phyloP scores from a whole-genome alignment of 2,329 filamentous ascomycete species.

The Neonectria coccinea region DNA sequence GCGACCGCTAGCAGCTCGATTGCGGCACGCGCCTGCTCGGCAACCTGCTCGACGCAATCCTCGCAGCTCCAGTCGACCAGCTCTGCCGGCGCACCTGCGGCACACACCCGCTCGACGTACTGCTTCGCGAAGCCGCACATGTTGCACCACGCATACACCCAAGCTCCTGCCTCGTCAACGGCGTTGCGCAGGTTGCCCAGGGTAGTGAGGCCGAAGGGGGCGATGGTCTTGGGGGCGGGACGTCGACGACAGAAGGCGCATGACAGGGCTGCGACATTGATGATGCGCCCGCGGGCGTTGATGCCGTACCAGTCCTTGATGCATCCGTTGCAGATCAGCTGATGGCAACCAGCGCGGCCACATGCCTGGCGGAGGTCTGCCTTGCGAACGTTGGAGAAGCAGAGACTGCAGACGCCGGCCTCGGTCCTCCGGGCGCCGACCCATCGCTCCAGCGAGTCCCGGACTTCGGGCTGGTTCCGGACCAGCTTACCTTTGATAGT shows the following conservation, averaged over 20 bases:
- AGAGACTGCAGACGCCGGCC: slow-evolving; percentile 58
- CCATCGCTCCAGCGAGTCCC: slow-evolving; percentile 51
- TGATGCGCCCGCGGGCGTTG: slow-evolving; percentile 56
- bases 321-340: slow-evolving; percentile 58
- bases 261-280: slow-evolving; percentile 61
- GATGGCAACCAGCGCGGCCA: slow-evolving; percentile 57
- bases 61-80: slow-evolving; percentile 57
- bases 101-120: slow-evolving; percentile 58
- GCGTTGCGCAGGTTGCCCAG: slow-evolving; percentile 55
- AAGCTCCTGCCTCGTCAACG: slow-evolving; percentile 54
- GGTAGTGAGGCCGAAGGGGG: slow-evolving; percentile 52
- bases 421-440: slow-evolving; percentile 54
- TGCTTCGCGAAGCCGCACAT: slow-evolving; percentile 56
- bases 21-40: not conserved
- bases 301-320: slow-evolving; percentile 59
- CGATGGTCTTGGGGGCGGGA: slow-evolving; percentile 53
- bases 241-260: slow-evolving; percentile 64
- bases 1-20: not conserved
- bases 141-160: slow-evolving; percentile 63
- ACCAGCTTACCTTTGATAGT: slow-evolving; percentile 55
- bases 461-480: slow-evolving; percentile 54
- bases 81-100: slow-evolving; percentile 53
- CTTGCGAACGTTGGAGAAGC: slow-evolving; percentile 55
- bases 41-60: slow-evolving; percentile 45
- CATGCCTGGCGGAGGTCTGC: slow-evolving; percentile 56